Evolutionary conservation across 805 yeast genomes (phyloP).

Genomic region (Deakozyma indianensis): DNA sequence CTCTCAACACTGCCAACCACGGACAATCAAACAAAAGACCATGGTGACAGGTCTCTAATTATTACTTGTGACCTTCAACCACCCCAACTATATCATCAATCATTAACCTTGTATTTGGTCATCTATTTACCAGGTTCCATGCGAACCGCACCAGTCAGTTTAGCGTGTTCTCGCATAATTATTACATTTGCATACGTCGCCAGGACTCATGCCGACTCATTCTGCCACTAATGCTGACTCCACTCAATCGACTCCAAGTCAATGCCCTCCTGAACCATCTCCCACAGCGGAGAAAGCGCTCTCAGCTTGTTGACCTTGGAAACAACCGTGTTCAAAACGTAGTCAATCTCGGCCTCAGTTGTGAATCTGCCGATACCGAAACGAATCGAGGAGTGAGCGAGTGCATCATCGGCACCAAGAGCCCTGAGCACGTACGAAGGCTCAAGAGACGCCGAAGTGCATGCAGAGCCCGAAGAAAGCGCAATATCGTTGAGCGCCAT

Average conservation of each 20-base stretch:
- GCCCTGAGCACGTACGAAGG: slow-evolving; percentile 96
- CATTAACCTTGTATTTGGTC: too few species aligned
- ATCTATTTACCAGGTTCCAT: too few species aligned
- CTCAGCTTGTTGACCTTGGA: slow-evolving; percentile 86
- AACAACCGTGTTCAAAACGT: slow-evolving; percentile 75
- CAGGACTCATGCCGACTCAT: too few species aligned
- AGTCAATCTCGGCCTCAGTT: slow-evolving; percentile 90
- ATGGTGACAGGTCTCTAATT: too few species aligned
- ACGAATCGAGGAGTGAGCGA: slow-evolving; percentile 96
- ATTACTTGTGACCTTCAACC: too few species aligned
- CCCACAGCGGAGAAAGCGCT: slow-evolving; percentile 93
- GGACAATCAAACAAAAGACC: too few species aligned
- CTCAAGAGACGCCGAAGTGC: slow-evolving; percentile 96
- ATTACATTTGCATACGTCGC: neutral
- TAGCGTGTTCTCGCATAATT: too few species aligned
- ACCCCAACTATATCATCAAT: too few species aligned
- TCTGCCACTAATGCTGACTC: slow-evolving; percentile 74
- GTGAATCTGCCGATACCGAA: slow-evolving; percentile 96
- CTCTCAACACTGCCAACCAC: too few species aligned
- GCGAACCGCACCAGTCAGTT: too few species aligned
- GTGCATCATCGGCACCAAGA: slow-evolving; percentile 92
- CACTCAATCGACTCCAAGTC: slow-evolving; percentile 89
- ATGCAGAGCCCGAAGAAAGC: slow-evolving; percentile 90
- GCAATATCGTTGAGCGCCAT: slow-evolving; percentile 98
- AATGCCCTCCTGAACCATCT: slow-evolving; percentile 98